phyloP scores from a whole-genome alignment of 768 basidiomycete genomes.

The Hortiboletus campestris region DNA sequence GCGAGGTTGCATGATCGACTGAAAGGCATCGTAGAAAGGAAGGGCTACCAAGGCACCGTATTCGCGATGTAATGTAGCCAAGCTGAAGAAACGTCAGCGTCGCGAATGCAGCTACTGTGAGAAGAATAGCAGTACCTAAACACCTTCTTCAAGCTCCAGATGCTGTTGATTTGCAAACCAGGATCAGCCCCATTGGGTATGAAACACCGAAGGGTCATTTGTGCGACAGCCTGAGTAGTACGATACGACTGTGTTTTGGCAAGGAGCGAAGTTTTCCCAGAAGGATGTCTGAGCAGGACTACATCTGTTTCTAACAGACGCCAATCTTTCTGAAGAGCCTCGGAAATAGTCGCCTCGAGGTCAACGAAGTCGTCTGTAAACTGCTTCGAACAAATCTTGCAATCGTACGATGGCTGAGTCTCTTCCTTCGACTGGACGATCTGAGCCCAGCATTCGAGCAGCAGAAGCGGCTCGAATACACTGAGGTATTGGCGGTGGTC shows the following conservation, averaged over 20 bases:
- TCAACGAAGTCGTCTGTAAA: conserved; percentile 84
- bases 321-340: conserved; percentile 66
- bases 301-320: conserved; percentile 80
- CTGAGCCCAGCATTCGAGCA: conserved; percentile 91
- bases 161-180: conserved; percentile 60
- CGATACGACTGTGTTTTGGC: conserved; percentile 65
- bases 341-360: conserved; percentile 63
- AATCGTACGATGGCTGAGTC: conserved; percentile 47
- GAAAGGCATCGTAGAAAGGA: conserved; percentile 75
- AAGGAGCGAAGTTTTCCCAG: conserved; percentile 53
- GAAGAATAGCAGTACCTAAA: conserved; percentile 56
- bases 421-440: conserved; percentile 77
- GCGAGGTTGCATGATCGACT: conserved; percentile 68
- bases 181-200: conserved; percentile 45
- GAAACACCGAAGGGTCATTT: conserved; percentile 60
- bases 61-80: conserved; percentile 91
- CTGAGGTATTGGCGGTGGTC: conserved; percentile 65
- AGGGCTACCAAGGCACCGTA: conserved; percentile 83
- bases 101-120: neutral
- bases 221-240: conserved; percentile 43
- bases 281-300: conserved; percentile 67
- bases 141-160: conserved; percentile 77
- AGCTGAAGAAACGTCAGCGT: conserved; percentile 42
- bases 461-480: conserved; percentile 80
- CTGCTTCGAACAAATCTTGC: conserved; percentile 65